Evolutionary conservation across 495 filamentous ascomycete genomes (phyloP).

Genomic region (Amphirosellinia nigrospora): DNA sequence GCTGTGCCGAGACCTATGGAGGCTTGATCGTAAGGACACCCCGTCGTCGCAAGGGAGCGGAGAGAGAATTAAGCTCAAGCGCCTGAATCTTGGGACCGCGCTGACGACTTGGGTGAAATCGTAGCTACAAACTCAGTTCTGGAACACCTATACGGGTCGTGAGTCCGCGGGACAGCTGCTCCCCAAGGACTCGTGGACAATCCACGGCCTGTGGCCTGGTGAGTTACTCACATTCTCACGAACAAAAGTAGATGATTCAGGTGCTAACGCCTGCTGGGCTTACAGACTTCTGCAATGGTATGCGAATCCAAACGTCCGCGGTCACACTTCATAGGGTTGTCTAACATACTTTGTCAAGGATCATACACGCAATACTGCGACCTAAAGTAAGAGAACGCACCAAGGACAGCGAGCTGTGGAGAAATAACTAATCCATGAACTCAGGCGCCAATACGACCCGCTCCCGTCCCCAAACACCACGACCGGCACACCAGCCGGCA

Average conservation of each 20-base stretch:
- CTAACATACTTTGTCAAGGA: slow-evolving; percentile 35
- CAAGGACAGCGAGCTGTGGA: neutral
- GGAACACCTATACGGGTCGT: slow-evolving; percentile 58
- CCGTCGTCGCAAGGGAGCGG: neutral
- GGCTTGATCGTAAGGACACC: slow-evolving; percentile 45
- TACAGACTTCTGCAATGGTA: slow-evolving; percentile 40
- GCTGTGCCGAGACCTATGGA: slow-evolving; percentile 59
- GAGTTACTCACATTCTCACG: slow-evolving; percentile 5
- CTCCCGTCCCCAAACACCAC: slow-evolving; percentile 58
- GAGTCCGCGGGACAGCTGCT: slow-evolving; percentile 55
- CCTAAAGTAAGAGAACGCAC: slow-evolving; percentile 32
- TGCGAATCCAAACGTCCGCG: neutral
- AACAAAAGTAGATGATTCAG: neutral
- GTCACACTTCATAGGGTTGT: neutral
- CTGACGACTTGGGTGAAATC: neutral
- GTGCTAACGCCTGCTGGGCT: neutral
- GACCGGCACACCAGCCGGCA: slow-evolving; percentile 47
- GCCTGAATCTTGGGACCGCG: neutral
- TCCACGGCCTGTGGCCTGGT: slow-evolving; percentile 60
- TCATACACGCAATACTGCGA: slow-evolving; percentile 63
- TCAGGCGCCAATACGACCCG: slow-evolving; percentile 58
- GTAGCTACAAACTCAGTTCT: slow-evolving; percentile 56
- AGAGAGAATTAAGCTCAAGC: neutral
- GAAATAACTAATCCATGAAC: neutral
- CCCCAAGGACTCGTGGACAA: slow-evolving; percentile 51